Evolutionary conservation across 768 basidiomycete genomes (phyloP).

Genomic region (Rhodosporidiobolus sp.): DNA sequence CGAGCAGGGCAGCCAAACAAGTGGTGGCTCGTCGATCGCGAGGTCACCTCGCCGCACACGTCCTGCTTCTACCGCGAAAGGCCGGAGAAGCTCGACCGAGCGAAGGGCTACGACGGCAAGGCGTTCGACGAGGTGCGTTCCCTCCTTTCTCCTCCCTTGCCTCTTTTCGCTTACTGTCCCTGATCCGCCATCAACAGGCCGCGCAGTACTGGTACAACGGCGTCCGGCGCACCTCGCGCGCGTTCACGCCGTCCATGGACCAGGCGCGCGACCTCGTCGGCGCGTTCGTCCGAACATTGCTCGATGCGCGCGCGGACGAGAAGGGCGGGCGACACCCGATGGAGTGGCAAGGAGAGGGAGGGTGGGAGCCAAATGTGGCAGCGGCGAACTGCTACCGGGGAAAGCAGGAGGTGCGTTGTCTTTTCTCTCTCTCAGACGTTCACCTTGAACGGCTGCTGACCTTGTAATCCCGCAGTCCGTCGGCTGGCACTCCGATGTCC

Average conservation of each 20-base stretch:
- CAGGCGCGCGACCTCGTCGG: slow-evolving; percentile 35
- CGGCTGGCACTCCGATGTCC: slow-evolving; percentile 42
- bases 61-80: slow-evolving; percentile 38
- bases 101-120: slow-evolving; percentile 2
- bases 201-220: slow-evolving; percentile 43
- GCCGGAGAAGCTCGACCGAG: not conserved
- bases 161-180: no score
- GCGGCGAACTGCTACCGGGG: slow-evolving; percentile 44
- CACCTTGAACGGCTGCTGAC: not conserved
- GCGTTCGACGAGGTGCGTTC: slow-evolving; percentile 26
- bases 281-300: slow-evolving; percentile 31
- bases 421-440: not conserved
- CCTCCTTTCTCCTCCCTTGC: not conserved
- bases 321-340: slow-evolving; percentile 18
- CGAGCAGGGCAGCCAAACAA: slow-evolving; percentile 34
- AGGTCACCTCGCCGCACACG: slow-evolving; percentile 40
- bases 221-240: slow-evolving; percentile 11
- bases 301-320: no score
- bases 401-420: slow-evolving; percentile 17
- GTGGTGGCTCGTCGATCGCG: slow-evolving; percentile 39
- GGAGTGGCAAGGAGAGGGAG: slow-evolving; percentile 35
- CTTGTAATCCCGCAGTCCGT: slow-evolving; percentile 25
- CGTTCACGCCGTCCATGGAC: slow-evolving; percentile 35
- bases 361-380: slow-evolving; percentile 43
- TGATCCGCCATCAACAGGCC: not conserved